Evolutionary conservation across 805 yeast genomes (phyloP), one percentile per base, ranked within the genome.

Genomic region (Kodamaea kakaduensis): DNA sequence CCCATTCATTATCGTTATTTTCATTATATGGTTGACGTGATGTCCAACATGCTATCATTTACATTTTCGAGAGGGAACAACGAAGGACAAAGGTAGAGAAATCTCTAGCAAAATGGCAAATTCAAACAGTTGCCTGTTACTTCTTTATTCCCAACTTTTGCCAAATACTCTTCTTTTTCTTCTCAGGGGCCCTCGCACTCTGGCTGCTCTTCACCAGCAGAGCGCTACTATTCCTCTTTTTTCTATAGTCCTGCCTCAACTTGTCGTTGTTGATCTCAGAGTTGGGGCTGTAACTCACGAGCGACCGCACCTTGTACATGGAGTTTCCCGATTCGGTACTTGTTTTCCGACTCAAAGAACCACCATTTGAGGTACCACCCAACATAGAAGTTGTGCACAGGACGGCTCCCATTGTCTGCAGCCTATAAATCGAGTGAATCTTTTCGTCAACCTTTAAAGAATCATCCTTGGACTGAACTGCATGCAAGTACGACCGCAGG

Each of bases 281-380:
- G 6, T 52, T 63, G 20, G 59, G 64, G 27, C 51, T 50, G 41
- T 59, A 54, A 23, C 62, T 61, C 18, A 67, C 56, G 38, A 67
- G 47, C 17, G 66, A 58, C 39, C 62, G 62, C n/a, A 67, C 71
- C 41, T 63, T 64, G 50, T 66, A 65, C 12, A 63, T 61, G 28
- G 45, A 46, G 14, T 31, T 40, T 6, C 49, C 39, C n/a, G 45
- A 23, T 18, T 40, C 44, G 4, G 31, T 18, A 27, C 41, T 35
- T 8, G 15, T 26, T 15, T 27, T 32, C 8, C 41, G 38, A 22
- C 25, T 17, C 13, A 42, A 32, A 18, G 45, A 27, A 36, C 38
- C 10, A 35, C 44, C 28, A 22, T 43, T 25, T 14, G 37, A 34
- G 13, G 17, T 9, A 12, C 26, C 29, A 9, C 25, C 32, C 12